A percentile compares a stretch with the other conserved stretches of the same genome.
phyloP scores from a whole-genome alignment of 352 stramenopile genomes.

The Blastocystis sp. region DNA sequence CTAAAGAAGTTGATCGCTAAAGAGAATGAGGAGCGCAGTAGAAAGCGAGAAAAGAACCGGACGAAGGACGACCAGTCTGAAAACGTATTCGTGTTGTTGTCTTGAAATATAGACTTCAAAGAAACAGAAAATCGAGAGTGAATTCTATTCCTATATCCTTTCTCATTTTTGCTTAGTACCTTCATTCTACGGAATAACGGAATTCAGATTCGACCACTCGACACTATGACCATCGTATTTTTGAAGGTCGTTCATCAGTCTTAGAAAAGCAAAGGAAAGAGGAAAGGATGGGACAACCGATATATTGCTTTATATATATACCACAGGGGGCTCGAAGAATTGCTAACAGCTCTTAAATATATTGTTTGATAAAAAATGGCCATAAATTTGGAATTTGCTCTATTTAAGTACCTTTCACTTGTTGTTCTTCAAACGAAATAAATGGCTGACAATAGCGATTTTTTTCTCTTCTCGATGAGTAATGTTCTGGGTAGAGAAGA shows the following conservation, averaged over 20 bases:
- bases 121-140: not conserved
- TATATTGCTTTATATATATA: not conserved
- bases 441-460: not conserved
- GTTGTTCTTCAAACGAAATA: not conserved
- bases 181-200: not conserved
- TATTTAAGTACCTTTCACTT: not conserved
- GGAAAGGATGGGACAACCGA: not conserved
- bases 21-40: not conserved
- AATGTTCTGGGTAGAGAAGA: not conserved
- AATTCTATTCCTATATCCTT: not conserved
- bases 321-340: slow-evolving; percentile 12
- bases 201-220: not conserved
- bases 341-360: not conserved
- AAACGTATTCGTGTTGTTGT: not conserved
- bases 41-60: not conserved
- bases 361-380: not conserved
- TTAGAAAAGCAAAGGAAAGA: not conserved
- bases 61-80: not conserved
- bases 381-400: not conserved
- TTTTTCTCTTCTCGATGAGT: not conserved
- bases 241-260: not conserved
- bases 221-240: not conserved
- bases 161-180: not conserved
- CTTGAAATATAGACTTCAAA: not conserved
- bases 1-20: not conserved